phyloP scores from a whole-genome alignment of 768 basidiomycete genomes.

The Leccinum uliginosum region DNA sequence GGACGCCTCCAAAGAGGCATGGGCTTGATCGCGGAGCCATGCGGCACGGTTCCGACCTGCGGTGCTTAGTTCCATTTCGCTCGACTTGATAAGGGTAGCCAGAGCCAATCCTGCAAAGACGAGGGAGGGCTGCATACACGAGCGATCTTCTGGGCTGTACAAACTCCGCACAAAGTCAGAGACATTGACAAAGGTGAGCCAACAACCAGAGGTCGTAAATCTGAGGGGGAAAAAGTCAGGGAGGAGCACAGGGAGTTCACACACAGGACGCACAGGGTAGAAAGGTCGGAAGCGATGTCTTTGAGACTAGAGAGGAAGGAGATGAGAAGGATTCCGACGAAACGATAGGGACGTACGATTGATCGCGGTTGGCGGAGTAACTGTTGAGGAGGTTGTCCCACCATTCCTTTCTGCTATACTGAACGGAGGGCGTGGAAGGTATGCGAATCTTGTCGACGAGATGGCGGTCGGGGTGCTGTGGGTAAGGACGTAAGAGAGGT shows the following conservation, averaged over 20 bases:
- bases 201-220: slow-evolving; percentile 58
- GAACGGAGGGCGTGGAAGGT: slow-evolving; percentile 26
- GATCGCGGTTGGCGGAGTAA: slow-evolving; percentile 38
- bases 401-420: slow-evolving; percentile 38
- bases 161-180: slow-evolving; percentile 50
- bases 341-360: slow-evolving; percentile 33
- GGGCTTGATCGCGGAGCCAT: slow-evolving; percentile 53
- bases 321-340: background rate
- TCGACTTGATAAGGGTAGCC: slow-evolving; percentile 68
- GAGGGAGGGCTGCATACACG: slow-evolving; percentile 65
- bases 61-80: slow-evolving; percentile 54
- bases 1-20: slow-evolving; percentile 48
- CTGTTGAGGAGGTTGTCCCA: slow-evolving; percentile 45
- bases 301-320: slow-evolving; percentile 34
- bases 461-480: slow-evolving; percentile 28
- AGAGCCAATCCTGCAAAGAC: slow-evolving; percentile 66
- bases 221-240: slow-evolving; percentile 35
- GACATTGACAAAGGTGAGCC: slow-evolving; percentile 66
- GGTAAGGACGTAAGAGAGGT: slow-evolving; percentile 4
- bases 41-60: slow-evolving; percentile 56
- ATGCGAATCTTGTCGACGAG: slow-evolving; percentile 26
- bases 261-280: slow-evolving; percentile 42
- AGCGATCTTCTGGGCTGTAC: slow-evolving; percentile 46
- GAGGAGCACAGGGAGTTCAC: background rate
- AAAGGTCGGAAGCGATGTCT: slow-evolving; percentile 47